Percentiles rank a stretch among this genome's conserved stretches.
Evolutionary conservation across 805 yeast genomes (phyloP).

Genomic region (Metschnikowia drakensbergensis): DNA sequence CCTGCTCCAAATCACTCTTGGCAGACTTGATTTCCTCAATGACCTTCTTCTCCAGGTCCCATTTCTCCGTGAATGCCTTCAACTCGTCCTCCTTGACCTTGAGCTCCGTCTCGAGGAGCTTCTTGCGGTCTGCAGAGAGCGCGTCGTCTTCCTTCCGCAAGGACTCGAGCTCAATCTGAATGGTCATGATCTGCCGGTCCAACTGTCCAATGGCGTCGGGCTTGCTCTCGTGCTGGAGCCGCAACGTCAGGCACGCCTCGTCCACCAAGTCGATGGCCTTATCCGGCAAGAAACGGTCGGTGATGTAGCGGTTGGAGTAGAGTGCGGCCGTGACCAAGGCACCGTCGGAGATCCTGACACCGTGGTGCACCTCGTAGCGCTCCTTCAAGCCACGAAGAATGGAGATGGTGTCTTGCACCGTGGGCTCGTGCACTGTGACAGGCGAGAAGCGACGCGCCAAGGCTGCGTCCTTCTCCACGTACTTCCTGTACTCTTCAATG

Average conservation of each 20-base stretch:
- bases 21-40: conserved; percentile 76
- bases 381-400: conserved; percentile 92
- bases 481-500: conserved; percentile 84
- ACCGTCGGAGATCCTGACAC: conserved; percentile 88
- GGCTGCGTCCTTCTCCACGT: conserved; percentile 95
- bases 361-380: conserved; percentile 94
- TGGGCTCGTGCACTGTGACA: conserved; percentile 80
- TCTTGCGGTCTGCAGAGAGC: conserved; percentile 71
- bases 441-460: conserved; percentile 92
- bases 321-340: conserved; percentile 94
- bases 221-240: conserved; percentile 94
- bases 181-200: conserved; percentile 87
- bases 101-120: conserved; percentile 67
- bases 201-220: conserved; percentile 90
- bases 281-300: conserved; percentile 89
- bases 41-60: conserved; percentile 80
- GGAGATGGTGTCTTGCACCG: conserved; percentile 85
- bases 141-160: conserved; percentile 89
- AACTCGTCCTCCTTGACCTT: conserved; percentile 61
- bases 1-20: conserved; percentile 79
- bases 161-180: conserved; percentile 92
- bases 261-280: conserved; percentile 96
- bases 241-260: conserved; percentile 92
- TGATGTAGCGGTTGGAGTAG: conserved; percentile 82
- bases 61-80: conserved; percentile 66